Conservation (phyloP, 805 yeast genomes). For the Nakazawaea ishiwadae region DNA sequence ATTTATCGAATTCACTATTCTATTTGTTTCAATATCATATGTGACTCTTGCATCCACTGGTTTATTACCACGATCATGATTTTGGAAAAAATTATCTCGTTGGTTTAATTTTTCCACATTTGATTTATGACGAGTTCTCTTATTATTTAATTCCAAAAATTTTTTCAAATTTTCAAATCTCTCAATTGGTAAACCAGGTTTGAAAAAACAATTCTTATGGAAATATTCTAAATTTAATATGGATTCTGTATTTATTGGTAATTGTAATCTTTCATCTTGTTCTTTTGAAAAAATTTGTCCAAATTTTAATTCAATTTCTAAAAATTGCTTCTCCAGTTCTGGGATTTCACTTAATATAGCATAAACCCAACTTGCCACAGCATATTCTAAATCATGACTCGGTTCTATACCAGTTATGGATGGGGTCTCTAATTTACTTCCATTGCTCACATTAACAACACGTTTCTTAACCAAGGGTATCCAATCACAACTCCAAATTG, state of each 20-base stretch:
- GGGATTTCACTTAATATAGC: constrained; percentile 65
- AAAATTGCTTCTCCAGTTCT: constrained; percentile 39
- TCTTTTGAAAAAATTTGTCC: constrained; percentile 66
- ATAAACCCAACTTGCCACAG: constrained; percentile 86
- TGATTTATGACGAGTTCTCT: constrained; percentile 38
- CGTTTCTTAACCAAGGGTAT: constrained; percentile 31
- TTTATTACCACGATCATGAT: constrained; percentile 57
- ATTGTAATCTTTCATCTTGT: constrained; percentile 54
- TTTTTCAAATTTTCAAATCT: constrained; percentile 54
- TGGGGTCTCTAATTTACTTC: constrained; percentile 20
- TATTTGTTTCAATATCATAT: constrained; percentile 61
- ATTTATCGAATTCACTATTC: constrained; percentile 63
- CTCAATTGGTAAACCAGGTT: constrained; percentile 60
- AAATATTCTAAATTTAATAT: constrained; percentile 47
- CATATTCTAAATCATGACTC: constrained; percentile 73
- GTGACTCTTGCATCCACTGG: constrained; percentile 65
- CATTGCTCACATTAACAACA: background rate
- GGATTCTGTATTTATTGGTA: constrained; percentile 69
- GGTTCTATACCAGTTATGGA: constrained; percentile 75
- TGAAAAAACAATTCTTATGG: constrained; percentile 50
- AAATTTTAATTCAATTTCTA: constrained; percentile 72
- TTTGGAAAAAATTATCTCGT: constrained; percentile 59
- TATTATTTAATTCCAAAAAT: constrained; percentile 51
- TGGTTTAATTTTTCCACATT: constrained; percentile 56
- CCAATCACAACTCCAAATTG: constrained; percentile 84